Evolutionary conservation across 2,329 filamentous ascomycete genomes (phyloP).

Genomic region (Hymenoscyphus scutula): DNA sequence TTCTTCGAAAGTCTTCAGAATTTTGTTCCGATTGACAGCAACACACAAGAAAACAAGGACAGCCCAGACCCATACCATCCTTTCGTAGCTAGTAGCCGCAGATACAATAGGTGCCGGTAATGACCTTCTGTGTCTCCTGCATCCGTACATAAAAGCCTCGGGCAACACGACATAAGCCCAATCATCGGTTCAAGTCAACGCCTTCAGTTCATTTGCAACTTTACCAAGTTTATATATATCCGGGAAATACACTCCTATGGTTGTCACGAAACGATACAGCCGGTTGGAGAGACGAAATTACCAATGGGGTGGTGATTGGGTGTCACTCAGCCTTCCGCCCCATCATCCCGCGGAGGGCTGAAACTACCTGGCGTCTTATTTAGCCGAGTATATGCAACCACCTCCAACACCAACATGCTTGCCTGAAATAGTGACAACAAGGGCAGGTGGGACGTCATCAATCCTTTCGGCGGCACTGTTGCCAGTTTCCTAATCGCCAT

Average conservation of each 20-base stretch:
- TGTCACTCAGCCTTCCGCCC: slow-evolving; percentile 1
- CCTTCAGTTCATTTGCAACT: background rate
- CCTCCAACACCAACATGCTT: background rate
- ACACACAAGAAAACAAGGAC: background rate
- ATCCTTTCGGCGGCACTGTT: background rate
- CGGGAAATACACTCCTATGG: background rate
- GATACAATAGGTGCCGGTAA: background rate
- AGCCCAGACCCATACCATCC: background rate
- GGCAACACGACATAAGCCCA: background rate
- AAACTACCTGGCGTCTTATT: background rate
- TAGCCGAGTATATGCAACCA: background rate
- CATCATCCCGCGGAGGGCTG: background rate
- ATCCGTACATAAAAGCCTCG: background rate
- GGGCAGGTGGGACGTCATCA: background rate
- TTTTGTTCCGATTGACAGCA: background rate
- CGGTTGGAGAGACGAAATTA: background rate
- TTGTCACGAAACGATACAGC: background rate
- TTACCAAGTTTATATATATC: background rate
- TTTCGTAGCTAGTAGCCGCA: background rate
- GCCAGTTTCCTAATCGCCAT: background rate
- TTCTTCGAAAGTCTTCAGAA: background rate
- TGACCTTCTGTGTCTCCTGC: background rate
- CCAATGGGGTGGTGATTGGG: background rate
- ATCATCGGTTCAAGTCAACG: background rate
- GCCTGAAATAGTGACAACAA: background rate